These are phyloP conservation scores for Glycine soja DNA, from an alignment of 306 rosid genomes.

Conservation along the genomic window DNA sequence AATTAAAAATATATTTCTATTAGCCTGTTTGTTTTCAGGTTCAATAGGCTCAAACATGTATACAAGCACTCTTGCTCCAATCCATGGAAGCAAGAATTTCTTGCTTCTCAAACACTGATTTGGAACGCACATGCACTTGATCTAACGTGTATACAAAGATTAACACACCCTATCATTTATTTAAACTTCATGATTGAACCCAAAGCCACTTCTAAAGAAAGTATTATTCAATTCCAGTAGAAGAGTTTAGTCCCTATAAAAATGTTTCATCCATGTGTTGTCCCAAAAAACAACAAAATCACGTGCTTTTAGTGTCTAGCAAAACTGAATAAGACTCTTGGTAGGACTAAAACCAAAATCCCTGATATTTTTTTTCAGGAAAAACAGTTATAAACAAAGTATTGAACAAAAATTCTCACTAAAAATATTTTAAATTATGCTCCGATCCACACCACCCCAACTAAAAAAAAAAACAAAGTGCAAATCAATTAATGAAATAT, in stretches of 20 bases:
- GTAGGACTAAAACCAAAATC: not conserved
- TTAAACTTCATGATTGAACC: slow-evolving; percentile 7
- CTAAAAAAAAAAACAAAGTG: not conserved
- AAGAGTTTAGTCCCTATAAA: not conserved
- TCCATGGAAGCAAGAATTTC: not conserved
- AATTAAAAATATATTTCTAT: not conserved
- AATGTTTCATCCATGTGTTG: not conserved
- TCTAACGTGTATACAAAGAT: not conserved
- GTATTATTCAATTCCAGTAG: not conserved
- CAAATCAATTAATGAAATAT: not conserved
- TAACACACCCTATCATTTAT: not conserved
- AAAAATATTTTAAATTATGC: not conserved
- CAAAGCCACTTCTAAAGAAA: not conserved
- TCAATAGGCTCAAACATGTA: not conserved
- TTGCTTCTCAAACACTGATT: not conserved
- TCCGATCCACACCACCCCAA: not conserved
- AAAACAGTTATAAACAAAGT: not conserved
- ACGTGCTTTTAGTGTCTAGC: not conserved
- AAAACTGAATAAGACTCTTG: not conserved
- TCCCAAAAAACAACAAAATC: not conserved
- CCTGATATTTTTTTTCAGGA: not conserved
- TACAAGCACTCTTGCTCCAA: not conserved
- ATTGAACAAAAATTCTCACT: not conserved
- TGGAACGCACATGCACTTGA: not conserved
- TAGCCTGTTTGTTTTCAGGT: not conserved